Base-by-base conservation (phyloP, 495 filamentous ascomycete genomes). In the Aspergillus heteromorphus region DNA sequence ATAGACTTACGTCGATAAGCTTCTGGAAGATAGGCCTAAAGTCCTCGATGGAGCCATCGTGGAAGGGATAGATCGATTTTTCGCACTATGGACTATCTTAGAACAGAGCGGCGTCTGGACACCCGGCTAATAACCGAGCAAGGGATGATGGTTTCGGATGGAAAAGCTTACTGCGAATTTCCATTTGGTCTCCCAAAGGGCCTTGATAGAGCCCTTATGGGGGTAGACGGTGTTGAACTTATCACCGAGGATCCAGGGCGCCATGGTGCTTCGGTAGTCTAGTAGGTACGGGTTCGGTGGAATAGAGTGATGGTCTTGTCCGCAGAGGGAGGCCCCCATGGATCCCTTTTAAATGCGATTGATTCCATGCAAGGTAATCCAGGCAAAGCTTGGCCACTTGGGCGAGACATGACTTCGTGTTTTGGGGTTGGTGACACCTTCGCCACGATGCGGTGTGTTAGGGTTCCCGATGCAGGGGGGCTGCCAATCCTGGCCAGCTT, bases 101-200 rank as follows among this genome's bases (percentile, higher is more conserved):
- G 64, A 58, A 7, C 16, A 10, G 23, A n/a, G n/a, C n/a, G 9
- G 23, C 3, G 40, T 27, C 36, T 2, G 13, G 34, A 38, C 34
- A 13, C 11, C 34, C n/a, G 34, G 34, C 34, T n/a, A n/a, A 38
- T 13, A 9, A 13, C 34, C 34, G 36, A 14, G 21, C 14, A 29
- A 13, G 36, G 38, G 19, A 2, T 43, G 2, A 29, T 42, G 11
- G 34, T 29, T 17, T 14, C 23, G 21, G 14, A 8, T 6, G 17
- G 11, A 2, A 25, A n/a, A 23, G 63, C 78, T 29, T 72, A 87
- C 86, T 4, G 82, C 83, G 53, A 82, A 77, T 68, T 84, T 83
- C 88, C 87, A 92, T 67, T 89, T 89, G 4, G 83, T 84, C 70
- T 90, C 86, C 88, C 88, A 92, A 40, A 92, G 71, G 30, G 82